phyloP scores from a whole-genome alignment of 2,329 filamentous ascomycete species.

The Fusarium mexicanum region DNA sequence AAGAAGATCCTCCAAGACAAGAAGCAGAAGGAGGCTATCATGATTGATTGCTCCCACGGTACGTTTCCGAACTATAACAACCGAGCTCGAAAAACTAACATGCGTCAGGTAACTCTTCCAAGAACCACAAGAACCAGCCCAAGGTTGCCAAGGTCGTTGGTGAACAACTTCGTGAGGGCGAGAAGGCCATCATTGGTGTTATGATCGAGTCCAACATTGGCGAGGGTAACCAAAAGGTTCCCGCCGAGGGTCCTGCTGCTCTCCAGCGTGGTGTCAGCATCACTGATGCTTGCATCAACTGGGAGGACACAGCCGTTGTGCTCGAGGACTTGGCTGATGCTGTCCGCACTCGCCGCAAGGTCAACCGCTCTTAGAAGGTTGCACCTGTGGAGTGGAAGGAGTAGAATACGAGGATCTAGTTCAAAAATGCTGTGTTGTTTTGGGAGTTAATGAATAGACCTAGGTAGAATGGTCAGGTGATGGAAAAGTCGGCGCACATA shows the following conservation, averaged over 20 bases:
- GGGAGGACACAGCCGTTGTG: conserved; percentile 84
- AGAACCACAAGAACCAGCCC: conserved; percentile 97
- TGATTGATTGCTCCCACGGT: conserved; percentile 99
- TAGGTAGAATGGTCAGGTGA: conserved; percentile 27
- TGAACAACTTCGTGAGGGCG: conserved; percentile 87
- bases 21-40: conserved; percentile 87
- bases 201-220: conserved; percentile 99
- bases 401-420: conserved; percentile 2
- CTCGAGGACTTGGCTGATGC: conserved; percentile 88
- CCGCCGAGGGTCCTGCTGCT: conserved; percentile 78
- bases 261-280: conserved; percentile 93
- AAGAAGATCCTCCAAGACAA: conserved; percentile 84
- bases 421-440: conserved; percentile 15
- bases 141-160: conserved; percentile 84
- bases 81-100: background rate
- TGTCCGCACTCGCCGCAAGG: conserved; percentile 76
- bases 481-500: conserved; percentile 41
- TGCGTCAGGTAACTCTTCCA: conserved; percentile 85
- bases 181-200: conserved; percentile 90
- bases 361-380: conserved; percentile 50
- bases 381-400: conserved; percentile 33
- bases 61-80: conserved; percentile 56
- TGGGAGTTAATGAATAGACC: conserved; percentile 41
- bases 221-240: conserved; percentile 89
- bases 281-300: conserved; percentile 95